Evolutionary conservation across 2,329 filamentous ascomycete genomes (phyloP).

Genomic region (Penicillium sp.): DNA sequence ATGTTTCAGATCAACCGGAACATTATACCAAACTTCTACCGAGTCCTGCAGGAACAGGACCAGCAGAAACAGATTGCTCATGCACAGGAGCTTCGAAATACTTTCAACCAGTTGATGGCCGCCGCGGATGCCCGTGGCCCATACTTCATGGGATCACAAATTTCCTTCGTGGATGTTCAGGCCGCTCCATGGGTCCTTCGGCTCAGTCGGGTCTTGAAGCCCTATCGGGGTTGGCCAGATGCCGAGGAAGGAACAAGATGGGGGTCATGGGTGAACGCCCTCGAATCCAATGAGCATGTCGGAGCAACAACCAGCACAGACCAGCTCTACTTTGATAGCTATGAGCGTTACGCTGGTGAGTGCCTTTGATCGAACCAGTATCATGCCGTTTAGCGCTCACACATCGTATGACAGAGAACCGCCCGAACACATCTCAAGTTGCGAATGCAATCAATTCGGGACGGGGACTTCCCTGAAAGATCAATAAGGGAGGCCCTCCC

Average conservation of each 20-base stretch:
- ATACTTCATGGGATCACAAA: constrained; percentile 61
- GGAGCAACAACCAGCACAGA: constrained; percentile 65
- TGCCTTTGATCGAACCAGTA: constrained; percentile 11
- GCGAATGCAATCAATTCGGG: constrained; percentile 61
- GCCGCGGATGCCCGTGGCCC: constrained; percentile 61
- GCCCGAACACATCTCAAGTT: constrained; percentile 57
- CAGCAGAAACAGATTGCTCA: constrained; percentile 56
- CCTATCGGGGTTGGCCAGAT: constrained; percentile 65
- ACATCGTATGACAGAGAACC: constrained; percentile 49
- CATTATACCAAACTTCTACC: constrained; percentile 74
- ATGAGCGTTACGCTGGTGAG: constrained; percentile 61
- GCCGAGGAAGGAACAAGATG: constrained; percentile 63
- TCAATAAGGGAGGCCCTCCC: background rate
- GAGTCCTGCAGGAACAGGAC: constrained; percentile 66
- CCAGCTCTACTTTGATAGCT: constrained; percentile 64
- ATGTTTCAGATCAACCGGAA: constrained; percentile 66
- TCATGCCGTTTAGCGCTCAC: constrained; percentile 3
- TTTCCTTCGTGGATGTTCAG: constrained; percentile 70
- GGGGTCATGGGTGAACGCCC: constrained; percentile 67
- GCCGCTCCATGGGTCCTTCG: constrained; percentile 73
- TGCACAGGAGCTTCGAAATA: constrained; percentile 61
- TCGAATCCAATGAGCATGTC: constrained; percentile 63
- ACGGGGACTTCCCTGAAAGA: constrained; percentile 48
- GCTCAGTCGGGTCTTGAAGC: constrained; percentile 62
- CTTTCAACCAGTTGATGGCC: constrained; percentile 62